Base-by-base conservation (phyloP, 345 rosid genomes). In the Noccaea caerulescens region DNA sequence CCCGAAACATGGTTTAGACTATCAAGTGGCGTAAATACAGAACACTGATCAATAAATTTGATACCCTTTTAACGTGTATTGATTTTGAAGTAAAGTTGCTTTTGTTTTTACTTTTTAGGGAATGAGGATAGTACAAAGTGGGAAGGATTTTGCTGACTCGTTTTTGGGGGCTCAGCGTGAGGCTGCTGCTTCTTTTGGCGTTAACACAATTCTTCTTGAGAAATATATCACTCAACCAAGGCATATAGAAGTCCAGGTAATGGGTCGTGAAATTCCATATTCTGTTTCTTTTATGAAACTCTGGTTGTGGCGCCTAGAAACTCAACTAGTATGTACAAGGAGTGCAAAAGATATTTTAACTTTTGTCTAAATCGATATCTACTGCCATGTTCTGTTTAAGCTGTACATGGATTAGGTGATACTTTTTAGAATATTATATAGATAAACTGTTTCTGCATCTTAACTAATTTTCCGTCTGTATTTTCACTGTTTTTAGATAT, bases 191-290 rank as follows among this genome's bases (percentile, higher is more conserved):
- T 93, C 98, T 66, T 93, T 93, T 76, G 98, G 98, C 4, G 27
- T 89, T 63, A 82, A 80, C 80, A 91, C 93, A 53, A 89, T 93
- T 78, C 81, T 93, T 81, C 87, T 93, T 47, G 98, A 87, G 92
- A 93, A 91, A 78, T 91, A 93, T 72, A 93, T 89, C 66, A 89
- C 88, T 52, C 86, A 82, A 73, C 98, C 96, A 60, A 86, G 96
- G 76, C 97, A 93, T 80, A 87, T 93, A 58, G 90, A 93, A 89
- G 98, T 91, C 70, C 96, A 93, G 96, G 97, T 91, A 79, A 12
- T 64, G 50, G 53, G 27, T 69, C 2, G 33, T 23, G 27, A 39
- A 38, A 75, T 32, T 57, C 1, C 7, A 46, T 61, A 54, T 54
- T 45, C 10, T 68, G 27, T 60, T 36, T 42, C 58, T 20, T 20